Conservation (phyloP, 164 flowering plant genomes). For the Warburgia ugandensis region DNA sequence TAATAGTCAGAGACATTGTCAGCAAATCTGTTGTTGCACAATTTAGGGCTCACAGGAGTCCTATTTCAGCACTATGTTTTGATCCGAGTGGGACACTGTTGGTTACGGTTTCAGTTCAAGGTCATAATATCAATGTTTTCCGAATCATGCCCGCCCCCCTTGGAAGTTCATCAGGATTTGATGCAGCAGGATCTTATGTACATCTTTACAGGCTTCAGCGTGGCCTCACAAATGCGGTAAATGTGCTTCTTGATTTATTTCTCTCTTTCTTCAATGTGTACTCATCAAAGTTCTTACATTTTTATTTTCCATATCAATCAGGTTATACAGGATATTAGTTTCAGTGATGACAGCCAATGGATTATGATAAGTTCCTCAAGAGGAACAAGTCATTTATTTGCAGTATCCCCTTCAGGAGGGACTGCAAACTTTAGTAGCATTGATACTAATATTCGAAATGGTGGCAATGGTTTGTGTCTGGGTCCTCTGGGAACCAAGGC, state of each 20-base stretch:
- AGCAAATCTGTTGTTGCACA: slow-evolving; percentile 58
- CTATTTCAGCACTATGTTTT: slow-evolving; percentile 73
- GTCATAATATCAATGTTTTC: slow-evolving; percentile 74
- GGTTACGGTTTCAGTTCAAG: slow-evolving; percentile 84
- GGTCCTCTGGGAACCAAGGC: slow-evolving; percentile 15
- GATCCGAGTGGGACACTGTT: slow-evolving; percentile 74
- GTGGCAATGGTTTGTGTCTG: slow-evolving; percentile 23
- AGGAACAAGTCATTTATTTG: slow-evolving; percentile 80
- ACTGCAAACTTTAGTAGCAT: slow-evolving; percentile 22
- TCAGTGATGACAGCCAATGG: slow-evolving; percentile 74
- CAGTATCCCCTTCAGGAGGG: slow-evolving; percentile 54
- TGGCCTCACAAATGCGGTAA: slow-evolving; percentile 80
- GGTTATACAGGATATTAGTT: slow-evolving; percentile 84
- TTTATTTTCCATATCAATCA: slow-evolving; percentile 15
- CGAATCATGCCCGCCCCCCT: slow-evolving; percentile 41
- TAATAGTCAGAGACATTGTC: slow-evolving; percentile 63
- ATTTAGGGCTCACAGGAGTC: slow-evolving; percentile 77
- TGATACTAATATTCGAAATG: slow-evolving; percentile 18
- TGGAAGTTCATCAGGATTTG: slow-evolving; percentile 34
- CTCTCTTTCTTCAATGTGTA: not conserved
- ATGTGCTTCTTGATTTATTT: slow-evolving; percentile 3
- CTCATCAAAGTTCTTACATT: not conserved
- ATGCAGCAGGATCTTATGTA: slow-evolving; percentile 30
- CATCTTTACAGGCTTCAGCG: slow-evolving; percentile 85
- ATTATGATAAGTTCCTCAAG: slow-evolving; percentile 79